Conservation (phyloP, 1,284 basidiomycete species). For the Melampsora medusae region DNA sequence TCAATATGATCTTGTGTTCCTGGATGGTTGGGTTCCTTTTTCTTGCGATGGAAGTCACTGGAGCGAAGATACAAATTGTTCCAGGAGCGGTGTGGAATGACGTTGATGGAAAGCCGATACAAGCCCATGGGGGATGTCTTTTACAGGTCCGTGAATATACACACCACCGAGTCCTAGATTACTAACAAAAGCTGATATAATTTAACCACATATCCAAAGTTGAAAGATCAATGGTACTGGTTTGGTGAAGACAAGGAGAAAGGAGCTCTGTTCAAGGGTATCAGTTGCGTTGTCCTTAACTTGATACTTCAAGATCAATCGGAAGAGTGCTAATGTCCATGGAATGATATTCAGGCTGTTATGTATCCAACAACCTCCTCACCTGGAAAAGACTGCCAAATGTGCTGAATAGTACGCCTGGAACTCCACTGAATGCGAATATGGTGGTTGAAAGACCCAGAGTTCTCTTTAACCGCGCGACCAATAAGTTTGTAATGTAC, state of each 20-base stretch:
- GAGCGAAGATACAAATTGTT: slow-evolving; percentile 57
- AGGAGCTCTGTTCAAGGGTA: slow-evolving; percentile 63
- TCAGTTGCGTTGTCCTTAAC: slow-evolving; percentile 48
- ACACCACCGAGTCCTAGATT: background rate
- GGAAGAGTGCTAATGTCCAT: background rate
- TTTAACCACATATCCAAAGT: background rate
- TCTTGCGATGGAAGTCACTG: background rate
- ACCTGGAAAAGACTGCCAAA: slow-evolving; percentile 65
- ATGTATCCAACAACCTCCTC: slow-evolving; percentile 62
- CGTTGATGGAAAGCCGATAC: slow-evolving; percentile 65
- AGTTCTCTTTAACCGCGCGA: slow-evolving; percentile 55
- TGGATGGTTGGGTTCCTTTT: too few species aligned
- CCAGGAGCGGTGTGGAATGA: slow-evolving; percentile 67
- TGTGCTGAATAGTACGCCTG: slow-evolving; percentile 61
- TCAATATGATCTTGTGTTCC: too few species aligned
- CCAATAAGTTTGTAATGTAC: slow-evolving; percentile 62
- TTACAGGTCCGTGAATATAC: slow-evolving; percentile 58
- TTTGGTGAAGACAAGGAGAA: slow-evolving; percentile 67
- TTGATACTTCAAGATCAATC: background rate
- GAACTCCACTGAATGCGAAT: slow-evolving; percentile 63
- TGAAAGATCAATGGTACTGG: slow-evolving; percentile 61
- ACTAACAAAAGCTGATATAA: background rate
- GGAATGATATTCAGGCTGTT: slow-evolving; percentile 10
- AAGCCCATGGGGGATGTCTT: slow-evolving; percentile 66
- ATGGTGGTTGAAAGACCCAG: slow-evolving; percentile 67